These are phyloP conservation scores for Mucor piriformis DNA, from an alignment of 371 early-diverging fungal species.

Conservation along the genomic window DNA sequence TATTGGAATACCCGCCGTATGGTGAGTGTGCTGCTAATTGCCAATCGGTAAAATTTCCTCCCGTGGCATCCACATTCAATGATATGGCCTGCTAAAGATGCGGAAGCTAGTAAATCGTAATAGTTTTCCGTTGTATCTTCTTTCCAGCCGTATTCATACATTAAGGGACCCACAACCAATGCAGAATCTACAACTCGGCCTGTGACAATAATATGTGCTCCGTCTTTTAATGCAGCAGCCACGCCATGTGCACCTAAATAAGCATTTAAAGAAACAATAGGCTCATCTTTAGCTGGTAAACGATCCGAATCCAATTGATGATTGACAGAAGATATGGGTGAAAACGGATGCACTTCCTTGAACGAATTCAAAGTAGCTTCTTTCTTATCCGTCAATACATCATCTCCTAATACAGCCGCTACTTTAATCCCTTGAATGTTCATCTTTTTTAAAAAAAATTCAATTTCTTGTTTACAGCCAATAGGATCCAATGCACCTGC, in stretches of 20 bases:
- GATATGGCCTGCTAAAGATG: constrained; percentile 75
- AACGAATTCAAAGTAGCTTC: constrained; percentile 32
- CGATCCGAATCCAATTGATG: constrained; percentile 54
- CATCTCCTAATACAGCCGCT: constrained; percentile 74
- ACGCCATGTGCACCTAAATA: constrained; percentile 66
- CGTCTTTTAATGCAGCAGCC: constrained; percentile 61
- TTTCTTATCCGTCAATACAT: constrained; percentile 46
- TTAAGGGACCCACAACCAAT: constrained; percentile 40
- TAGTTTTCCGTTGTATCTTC: constrained; percentile 34
- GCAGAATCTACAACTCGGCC: constrained; percentile 79
- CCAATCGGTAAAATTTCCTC: constrained; percentile 83
- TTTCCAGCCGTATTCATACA: constrained; percentile 28
- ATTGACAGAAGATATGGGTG: constrained; percentile 40
- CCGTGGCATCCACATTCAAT: constrained; percentile 80
- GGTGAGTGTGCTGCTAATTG: constrained; percentile 59
- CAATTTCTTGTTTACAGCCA: constrained; percentile 72
- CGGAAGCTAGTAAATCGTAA: constrained; percentile 69
- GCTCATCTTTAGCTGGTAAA: constrained; percentile 53
- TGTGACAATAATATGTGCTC: constrained; percentile 74
- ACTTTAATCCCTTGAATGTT: constrained; percentile 56
- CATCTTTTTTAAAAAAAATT: constrained; percentile 51
- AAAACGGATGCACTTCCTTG: constrained; percentile 54
- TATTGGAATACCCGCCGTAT: constrained; percentile 68
- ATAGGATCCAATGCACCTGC: constrained; percentile 77
- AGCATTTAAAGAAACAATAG: constrained; percentile 65